Conservation (phyloP, 2,329 filamentous ascomycete genomes). For the Didymella pomorum region DNA sequence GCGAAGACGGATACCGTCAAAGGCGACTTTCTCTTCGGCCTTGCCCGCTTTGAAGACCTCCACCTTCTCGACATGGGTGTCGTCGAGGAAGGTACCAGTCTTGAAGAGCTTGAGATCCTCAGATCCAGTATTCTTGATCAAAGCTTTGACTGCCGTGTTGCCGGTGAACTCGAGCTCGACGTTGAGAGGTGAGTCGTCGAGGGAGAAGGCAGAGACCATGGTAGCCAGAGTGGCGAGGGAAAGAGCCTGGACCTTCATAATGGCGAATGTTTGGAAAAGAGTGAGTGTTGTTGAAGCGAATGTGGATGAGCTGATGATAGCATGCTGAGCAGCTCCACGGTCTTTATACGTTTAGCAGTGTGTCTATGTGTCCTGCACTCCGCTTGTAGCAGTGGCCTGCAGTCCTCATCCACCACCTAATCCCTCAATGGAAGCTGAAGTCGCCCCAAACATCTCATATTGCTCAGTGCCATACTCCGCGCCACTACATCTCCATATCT, state of each 20-base stretch:
- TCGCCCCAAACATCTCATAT: conserved; percentile 9
- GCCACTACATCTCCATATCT: conserved; percentile 11
- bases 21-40: conserved; percentile 57
- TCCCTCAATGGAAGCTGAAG: conserved; percentile 20
- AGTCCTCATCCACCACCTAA: conserved; percentile 8
- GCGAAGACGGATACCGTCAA: conserved; percentile 61
- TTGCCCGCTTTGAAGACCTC: conserved; percentile 59
- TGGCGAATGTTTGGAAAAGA: conserved; percentile 8
- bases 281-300: conserved; percentile 6
- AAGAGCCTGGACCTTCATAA: conserved; percentile 29
- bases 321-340: neutral
- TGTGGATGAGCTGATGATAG: conserved; percentile 13
- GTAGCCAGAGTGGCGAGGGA: conserved; percentile 27
- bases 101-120: conserved; percentile 60
- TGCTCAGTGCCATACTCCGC: conserved; percentile 7
- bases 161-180: conserved; percentile 57
- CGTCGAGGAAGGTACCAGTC: conserved; percentile 61
- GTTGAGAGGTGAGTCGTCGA: conserved; percentile 43
- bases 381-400: neutral
- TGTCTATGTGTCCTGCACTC: neutral
- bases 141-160: conserved; percentile 61
- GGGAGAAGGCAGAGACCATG: conserved; percentile 26
- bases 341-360: conserved; percentile 3
- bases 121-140: conserved; percentile 61
- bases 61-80: conserved; percentile 61